phyloP scores from a whole-genome alignment of 345 rosid species.

The Limnanthes douglasii region DNA sequence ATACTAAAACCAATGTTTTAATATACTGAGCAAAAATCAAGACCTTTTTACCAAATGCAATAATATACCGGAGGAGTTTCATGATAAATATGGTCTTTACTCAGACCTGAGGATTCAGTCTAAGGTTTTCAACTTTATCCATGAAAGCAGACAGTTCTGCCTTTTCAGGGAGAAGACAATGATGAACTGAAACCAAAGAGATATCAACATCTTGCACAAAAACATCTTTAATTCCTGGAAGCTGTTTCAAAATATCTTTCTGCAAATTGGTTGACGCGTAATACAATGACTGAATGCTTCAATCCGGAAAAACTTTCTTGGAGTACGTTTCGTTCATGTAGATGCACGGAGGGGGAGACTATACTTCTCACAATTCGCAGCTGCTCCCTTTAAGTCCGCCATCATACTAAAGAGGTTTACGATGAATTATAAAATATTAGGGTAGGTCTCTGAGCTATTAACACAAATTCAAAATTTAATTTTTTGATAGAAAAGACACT shows the following conservation, averaged over 20 bases:
- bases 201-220: conserved; percentile 18
- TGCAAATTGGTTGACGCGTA: conserved; percentile 18
- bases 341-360: conserved; percentile 60
- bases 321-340: conserved; percentile 58
- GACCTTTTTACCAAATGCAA: conserved; percentile 30
- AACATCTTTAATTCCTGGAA: conserved; percentile 12
- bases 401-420: too few relatives aligned
- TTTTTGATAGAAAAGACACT: too few relatives aligned
- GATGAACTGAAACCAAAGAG: conserved; percentile 49
- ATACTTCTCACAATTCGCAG: conserved; percentile 9
- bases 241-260: conserved; percentile 14
- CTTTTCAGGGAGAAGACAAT: conserved; percentile 21
- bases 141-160: conserved; percentile 11
- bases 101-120: conserved; percentile 26
- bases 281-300: conserved; percentile 17
- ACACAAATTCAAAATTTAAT: too few relatives aligned
- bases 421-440: too few relatives aligned
- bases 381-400: too few relatives aligned
- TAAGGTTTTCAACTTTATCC: conserved; percentile 16
- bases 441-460: too few relatives aligned
- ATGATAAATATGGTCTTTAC: conserved; percentile 41
- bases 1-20: conserved; percentile 30
- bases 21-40: conserved; percentile 50
- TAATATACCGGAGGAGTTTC: conserved; percentile 27
- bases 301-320: conserved; percentile 59